These are phyloP conservation scores for Cichorium intybus DNA, from an alignment of 140 eudicot species.

Conservation along the genomic window DNA sequence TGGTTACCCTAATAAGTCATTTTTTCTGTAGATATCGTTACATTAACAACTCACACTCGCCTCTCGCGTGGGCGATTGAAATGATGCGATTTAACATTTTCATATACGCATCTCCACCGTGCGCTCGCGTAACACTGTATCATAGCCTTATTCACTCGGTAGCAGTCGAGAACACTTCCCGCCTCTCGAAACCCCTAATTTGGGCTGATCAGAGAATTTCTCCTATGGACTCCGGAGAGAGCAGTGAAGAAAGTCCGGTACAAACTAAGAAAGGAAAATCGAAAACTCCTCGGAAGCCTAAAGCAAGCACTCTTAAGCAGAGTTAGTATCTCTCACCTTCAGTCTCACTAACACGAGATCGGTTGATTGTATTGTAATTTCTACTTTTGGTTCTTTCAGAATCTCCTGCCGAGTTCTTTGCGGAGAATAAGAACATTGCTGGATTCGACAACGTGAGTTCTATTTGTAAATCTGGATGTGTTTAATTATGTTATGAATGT, in stretches of 20 bases:
- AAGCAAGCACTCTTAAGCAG: conserved; percentile 75
- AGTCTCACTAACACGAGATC: neutral
- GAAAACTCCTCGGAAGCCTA: conserved; percentile 61
- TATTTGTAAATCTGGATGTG: neutral
- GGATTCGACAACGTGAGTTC: conserved; percentile 91
- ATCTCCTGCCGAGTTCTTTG: conserved; percentile 98
- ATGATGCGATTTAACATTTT: too few relatives aligned
- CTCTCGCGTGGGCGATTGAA: too few relatives aligned
- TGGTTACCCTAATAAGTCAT: too few relatives aligned
- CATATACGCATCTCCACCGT: neutral
- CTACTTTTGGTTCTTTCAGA: conserved; percentile 35
- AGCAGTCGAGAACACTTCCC: conserved; percentile 25
- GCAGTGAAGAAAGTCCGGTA: conserved; percentile 66
- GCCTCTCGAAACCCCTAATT: conserved; percentile 34
- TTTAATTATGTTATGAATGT: neutral
- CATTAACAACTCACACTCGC: too few relatives aligned
- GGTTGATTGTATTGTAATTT: neutral
- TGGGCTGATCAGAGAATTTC: neutral
- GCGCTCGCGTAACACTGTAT: conserved; percentile 7
- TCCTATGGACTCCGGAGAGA: conserved; percentile 47
- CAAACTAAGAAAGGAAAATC: conserved; percentile 64
- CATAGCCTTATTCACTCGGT: neutral
- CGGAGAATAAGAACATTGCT: conserved; percentile 94
- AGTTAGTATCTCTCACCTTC: conserved; percentile 38
- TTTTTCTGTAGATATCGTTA: too few relatives aligned